Evolutionary conservation across 495 filamentous ascomycete species (phyloP), one percentile per base, ranked within the genome.

Genomic region (Tetracladium marchalianum): DNA sequence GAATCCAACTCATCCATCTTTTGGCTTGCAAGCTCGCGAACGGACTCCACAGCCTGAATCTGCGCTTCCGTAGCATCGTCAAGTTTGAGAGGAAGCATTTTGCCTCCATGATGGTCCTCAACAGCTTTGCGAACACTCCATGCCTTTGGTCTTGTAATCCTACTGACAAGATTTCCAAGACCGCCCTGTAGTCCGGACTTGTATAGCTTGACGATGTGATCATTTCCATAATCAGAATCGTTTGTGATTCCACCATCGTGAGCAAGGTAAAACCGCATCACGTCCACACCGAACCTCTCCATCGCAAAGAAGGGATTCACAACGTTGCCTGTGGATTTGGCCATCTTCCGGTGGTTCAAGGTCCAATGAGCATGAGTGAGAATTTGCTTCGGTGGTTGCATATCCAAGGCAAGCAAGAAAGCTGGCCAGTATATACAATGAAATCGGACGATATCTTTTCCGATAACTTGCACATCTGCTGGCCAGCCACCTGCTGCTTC

Each of bases 381-480:
- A 16, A 97, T 73, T 43, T 80, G 78, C 53, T 81, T 82, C 5
- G 92, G 90, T n/a, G 85, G 62, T 1, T 89, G 83, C 2, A 98
- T 67, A 49, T 82, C 82, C 19, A 97, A 69, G 4, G 90, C 90
- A 68, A 98, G 79, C 24, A 98, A 82, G 57, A 98, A 82, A 1
- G 92, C 92, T 0, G 92, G 92, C 92, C 92, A 98, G 70, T 97
- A 98, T 19, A 98, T 83, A 65, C 85, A 86, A 63, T 98, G 93
- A 63, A 98, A 98, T 18, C 92, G 80, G 44, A 92, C 66, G 47
- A 97, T 97, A 63, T 98, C 92, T 66, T 98, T 98, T 22, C 92
- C 92, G 42, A 97, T 80, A 11, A 98, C 80, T 42, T 98, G 92
- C 1, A 88, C 68, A 62, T 98, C 81, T 13, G 84, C 90, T 31